These are phyloP conservation scores for Penicillium bialowiezense DNA, from an alignment of 495 filamentous ascomycete genomes.

Conservation along the genomic window DNA sequence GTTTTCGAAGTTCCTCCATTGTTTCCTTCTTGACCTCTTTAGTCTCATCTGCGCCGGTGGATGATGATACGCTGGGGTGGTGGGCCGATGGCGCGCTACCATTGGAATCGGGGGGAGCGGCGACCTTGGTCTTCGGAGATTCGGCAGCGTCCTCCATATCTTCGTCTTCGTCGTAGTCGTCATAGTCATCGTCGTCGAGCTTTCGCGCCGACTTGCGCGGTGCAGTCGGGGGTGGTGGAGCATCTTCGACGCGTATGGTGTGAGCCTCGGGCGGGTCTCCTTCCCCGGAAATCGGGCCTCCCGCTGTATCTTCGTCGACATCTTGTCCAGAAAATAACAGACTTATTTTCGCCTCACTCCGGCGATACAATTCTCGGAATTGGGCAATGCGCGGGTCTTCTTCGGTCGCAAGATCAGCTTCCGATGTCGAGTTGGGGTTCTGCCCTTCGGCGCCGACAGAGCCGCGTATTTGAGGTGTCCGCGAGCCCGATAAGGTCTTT, in stretches of 20 bases:
- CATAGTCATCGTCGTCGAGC: constrained; percentile 78
- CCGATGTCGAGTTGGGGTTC: constrained; percentile 46
- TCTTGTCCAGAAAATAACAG: constrained; percentile 53
- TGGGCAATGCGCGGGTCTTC: constrained; percentile 62
- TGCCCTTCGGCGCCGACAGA: constrained; percentile 47
- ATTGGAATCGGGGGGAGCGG: constrained; percentile 36
- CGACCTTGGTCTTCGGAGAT: constrained; percentile 58
- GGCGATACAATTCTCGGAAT: constrained; percentile 59
- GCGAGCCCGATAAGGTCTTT: constrained; percentile 42
- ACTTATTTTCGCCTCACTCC: constrained; percentile 59
- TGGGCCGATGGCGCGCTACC: constrained; percentile 27
- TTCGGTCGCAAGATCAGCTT: constrained; percentile 51
- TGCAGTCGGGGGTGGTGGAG: constrained; percentile 34
- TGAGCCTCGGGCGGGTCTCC: constrained; percentile 26
- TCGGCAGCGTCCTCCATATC: constrained; percentile 53
- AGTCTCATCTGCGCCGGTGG: constrained; percentile 25
- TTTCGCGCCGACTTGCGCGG: constrained; percentile 63
- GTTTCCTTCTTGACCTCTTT: constrained; percentile 57
- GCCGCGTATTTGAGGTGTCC: constrained; percentile 49
- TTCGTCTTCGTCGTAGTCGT: constrained; percentile 78
- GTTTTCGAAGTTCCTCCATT: constrained; percentile 85
- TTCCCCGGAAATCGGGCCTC: constrained; percentile 14
- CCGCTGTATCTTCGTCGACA: constrained; percentile 29
- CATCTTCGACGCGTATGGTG: constrained; percentile 39
- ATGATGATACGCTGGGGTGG: constrained; percentile 27